Conservation (phyloP, 371 early-diverging fungal species). For the Fennellomyces sp. region DNA sequence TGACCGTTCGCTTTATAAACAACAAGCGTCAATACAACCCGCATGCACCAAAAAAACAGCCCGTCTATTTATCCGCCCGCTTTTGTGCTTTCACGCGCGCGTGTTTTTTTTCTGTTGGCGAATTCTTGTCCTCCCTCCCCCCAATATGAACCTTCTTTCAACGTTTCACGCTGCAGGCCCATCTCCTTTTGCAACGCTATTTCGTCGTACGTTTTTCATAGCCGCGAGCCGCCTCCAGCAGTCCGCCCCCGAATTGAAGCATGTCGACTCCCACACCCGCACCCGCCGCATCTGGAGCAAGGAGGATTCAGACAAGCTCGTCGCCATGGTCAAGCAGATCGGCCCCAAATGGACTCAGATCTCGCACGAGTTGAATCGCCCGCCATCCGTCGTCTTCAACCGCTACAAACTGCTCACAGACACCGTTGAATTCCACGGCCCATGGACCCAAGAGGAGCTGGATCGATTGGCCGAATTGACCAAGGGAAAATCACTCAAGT, state of each 20-base stretch:
- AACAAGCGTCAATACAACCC: not conserved
- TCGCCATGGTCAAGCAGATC: not conserved
- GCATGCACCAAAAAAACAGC: too few relatives aligned
- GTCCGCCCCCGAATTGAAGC: too few relatives aligned
- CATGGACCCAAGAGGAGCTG: constrained; percentile 35
- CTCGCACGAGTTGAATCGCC: constrained; percentile 21
- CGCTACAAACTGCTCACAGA: constrained; percentile 18
- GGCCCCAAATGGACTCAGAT: constrained; percentile 14
- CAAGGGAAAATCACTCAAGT: constrained; percentile 3
- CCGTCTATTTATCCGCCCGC: too few relatives aligned
- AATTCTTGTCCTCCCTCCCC: not conserved
- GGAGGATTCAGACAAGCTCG: constrained; percentile 11
- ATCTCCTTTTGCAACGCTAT: not conserved
- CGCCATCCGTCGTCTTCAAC: constrained; percentile 15
- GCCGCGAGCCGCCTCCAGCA: not conserved
- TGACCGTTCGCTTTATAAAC: not conserved
- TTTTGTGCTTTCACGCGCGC: not conserved
- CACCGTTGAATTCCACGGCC: constrained; percentile 15
- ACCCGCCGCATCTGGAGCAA: constrained; percentile 14
- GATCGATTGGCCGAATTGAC: constrained; percentile 14
- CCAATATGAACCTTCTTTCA: not conserved
- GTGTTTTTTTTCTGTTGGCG: not conserved
- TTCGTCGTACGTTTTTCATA: not conserved
- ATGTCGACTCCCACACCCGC: not conserved
- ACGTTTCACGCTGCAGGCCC: not conserved